Evolutionary conservation across 2,329 filamentous ascomycete species (phyloP).

Genomic region (Endoconidiophora polonica): DNA sequence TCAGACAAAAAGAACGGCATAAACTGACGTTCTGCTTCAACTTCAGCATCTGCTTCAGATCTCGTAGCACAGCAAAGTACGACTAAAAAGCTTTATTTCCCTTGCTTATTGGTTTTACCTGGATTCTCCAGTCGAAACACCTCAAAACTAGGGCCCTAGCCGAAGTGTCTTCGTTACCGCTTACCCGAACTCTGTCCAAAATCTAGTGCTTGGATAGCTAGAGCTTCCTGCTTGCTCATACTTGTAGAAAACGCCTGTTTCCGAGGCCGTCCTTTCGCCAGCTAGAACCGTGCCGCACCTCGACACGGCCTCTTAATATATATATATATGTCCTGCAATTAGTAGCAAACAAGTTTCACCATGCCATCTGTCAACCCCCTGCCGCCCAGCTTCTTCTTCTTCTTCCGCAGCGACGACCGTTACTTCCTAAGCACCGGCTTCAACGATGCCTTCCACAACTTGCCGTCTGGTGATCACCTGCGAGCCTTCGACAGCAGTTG

Average conservation of each 20-base stretch:
- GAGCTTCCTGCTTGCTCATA: no score
- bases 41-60: no score
- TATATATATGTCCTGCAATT: neutral
- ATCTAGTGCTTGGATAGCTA: no score
- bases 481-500: constrained; percentile 1
- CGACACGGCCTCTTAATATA: neutral
- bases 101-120: no score
- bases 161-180: neutral
- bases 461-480: constrained; percentile 3
- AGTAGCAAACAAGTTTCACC: neutral
- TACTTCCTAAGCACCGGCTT: constrained; percentile 11
- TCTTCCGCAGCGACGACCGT: constrained; percentile 10
- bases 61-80: no score
- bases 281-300: neutral
- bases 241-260: neutral
- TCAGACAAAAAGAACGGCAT: no score
- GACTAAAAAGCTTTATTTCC: no score
- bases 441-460: constrained; percentile 8
- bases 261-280: neutral
- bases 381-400: constrained; percentile 9
- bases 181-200: no score
- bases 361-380: constrained; percentile 2
- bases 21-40: no score
- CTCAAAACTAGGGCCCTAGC: no score
- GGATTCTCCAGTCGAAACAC: no score